Base-by-base conservation (phyloP, 2,329 filamentous ascomycete species). In the Rugonectria rugulosa region DNA sequence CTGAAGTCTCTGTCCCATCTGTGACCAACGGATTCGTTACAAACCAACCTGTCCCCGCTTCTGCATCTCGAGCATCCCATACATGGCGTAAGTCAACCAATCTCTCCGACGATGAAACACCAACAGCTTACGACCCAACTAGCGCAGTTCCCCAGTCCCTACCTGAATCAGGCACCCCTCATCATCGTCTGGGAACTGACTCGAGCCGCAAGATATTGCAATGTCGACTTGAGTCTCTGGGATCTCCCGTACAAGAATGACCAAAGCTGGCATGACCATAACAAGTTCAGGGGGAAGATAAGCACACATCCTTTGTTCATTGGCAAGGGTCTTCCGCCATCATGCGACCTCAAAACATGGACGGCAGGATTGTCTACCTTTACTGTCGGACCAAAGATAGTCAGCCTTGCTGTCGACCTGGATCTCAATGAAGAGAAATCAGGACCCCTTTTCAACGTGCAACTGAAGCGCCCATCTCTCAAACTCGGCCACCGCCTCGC, bases 161-260 rank as follows among this genome's bases (percentile, higher is more conserved):
- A 72, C 47, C 68, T 83, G 4, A 72, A 74, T 3, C 46, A 71
- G 1, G 81, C 79, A 0, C 80, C 82, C 0, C 70, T 85, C 3
- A 74, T 76, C 2, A 72, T 85, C 5, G 63, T 77, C 4, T 86
- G 82, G 83, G 83, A 86, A 53, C 65, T 83, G 0, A 75, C 77
- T 0, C 75, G 83, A 10, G 75, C 80, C 15, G 77, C 79, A 0
- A 61, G 78, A 0, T 72, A 80, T 34, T 84, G 81, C 53, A 67
- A 66, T 0, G 72, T 82, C 2, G 69, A 78, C 23, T 62, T 79
- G 2, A 62, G 70, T 2, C 60, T 72, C 2, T 62, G 75, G 8
- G 60, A 71, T 3, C 34, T 80, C 4, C 32, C 53, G 1, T 78
- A 82, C 46, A 63, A 75, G 4, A 42, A 63, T 0, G 53, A 53